phyloP scores from a whole-genome alignment of 1,284 basidiomycete genomes.

The Chondrostereum purpureum region DNA sequence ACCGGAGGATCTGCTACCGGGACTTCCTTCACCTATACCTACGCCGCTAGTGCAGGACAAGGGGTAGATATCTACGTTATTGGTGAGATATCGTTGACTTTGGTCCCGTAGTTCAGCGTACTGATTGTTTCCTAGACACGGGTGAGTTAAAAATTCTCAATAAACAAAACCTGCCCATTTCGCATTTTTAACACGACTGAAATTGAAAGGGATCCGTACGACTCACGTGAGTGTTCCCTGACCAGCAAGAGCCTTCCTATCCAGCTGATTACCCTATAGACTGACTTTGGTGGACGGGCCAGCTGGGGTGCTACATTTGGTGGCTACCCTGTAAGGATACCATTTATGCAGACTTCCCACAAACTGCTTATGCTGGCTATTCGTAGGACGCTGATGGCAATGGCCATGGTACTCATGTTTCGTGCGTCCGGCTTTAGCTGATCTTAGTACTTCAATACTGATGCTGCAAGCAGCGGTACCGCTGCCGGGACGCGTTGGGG shows the following conservation, averaged over 20 bases:
- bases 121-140: conserved; percentile 16
- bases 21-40: conserved; percentile 24
- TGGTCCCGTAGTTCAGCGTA: not conserved
- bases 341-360: conserved; percentile 27
- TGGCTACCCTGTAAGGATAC: conserved; percentile 71
- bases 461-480: too few species aligned
- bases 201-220: conserved; percentile 18
- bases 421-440: too few species aligned
- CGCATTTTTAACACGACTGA: too few species aligned
- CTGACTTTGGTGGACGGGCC: conserved; percentile 85
- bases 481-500: conserved; percentile 80
- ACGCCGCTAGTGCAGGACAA: conserved; percentile 22
- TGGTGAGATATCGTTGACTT: conserved; percentile 18
- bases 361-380: conserved; percentile 15
- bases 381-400: conserved; percentile 69
- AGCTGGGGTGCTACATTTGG: conserved; percentile 74
- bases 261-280: conserved; percentile 16
- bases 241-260: not conserved
- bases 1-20: conserved; percentile 9
- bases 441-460: too few species aligned
- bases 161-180: not conserved
- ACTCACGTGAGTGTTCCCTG: conserved; percentile 17
- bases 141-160: conserved; percentile 10
- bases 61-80: conserved; percentile 31
- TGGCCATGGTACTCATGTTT: conserved; percentile 77